Evolutionary conservation across 768 basidiomycete species (phyloP), one percentile per base, ranked within the genome.

Genomic region (Russula emetica): DNA sequence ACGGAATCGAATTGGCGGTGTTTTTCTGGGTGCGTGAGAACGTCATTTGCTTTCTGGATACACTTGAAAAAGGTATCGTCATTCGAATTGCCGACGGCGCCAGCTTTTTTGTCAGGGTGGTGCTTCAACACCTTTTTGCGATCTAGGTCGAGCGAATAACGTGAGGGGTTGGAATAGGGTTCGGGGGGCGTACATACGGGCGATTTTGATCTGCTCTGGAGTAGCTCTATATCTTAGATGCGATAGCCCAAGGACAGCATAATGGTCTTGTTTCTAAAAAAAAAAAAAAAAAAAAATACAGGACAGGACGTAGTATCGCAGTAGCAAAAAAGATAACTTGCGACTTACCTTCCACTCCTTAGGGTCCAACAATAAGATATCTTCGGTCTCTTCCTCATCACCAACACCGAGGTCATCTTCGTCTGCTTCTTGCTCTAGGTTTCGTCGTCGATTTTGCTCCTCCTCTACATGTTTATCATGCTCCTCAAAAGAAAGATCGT

Each of bases 41-140:
- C 87, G 70, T 99, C 97, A 76, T 90, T 84, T n/a, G 96, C 96
- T 76, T 99, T 99, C 78, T 92, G 88, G 69, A 99, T 98, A 75
- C 97, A 99, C 78, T 99, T 99, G 90, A 99, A 99, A 82, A 99
- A 98, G 0, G 87, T 87, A 71, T 99, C 96, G 75, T 98, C 95
- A 78, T 98, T 95, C 58, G 91, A 86, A 69, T 89, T 88, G 70
- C 85, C 83, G 52, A 83, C 83, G 47, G 81, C 76, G 55, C 82
- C 84, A 38, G 87, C 84, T 74, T 97, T 96, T 78, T 97, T 96
- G 78, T 97, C 94, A 0, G 94, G 94, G 73, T 97, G 94, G 76
- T 97, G 94, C 72, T 92, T 93, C 58, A 97, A 85, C n/a, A 96
- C 94, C 77, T 97, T 97, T 81, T 94, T 92, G 71, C 93, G 91